Base-by-base conservation (phyloP, 108 stramenopile species). In the Fragilaria radians region DNA sequence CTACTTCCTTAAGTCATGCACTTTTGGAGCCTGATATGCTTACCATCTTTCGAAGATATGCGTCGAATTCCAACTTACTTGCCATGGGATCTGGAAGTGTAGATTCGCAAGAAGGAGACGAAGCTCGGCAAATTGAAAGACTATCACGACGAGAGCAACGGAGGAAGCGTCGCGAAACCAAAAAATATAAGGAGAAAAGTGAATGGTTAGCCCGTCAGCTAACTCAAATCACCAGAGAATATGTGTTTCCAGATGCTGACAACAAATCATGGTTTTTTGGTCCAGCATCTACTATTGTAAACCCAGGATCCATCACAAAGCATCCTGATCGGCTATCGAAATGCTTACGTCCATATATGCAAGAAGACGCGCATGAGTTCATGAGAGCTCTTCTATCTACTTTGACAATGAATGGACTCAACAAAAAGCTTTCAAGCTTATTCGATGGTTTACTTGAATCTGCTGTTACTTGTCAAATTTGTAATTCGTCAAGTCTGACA, bases 361-460 rank as follows among this genome's bases (percentile, higher is more conserved):
- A 93, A 71, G 91, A 93, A 72, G 91, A 93, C 62, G 87, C 91
- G 0, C 91, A 93, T 59, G 91, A 93, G 64, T 93, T 89, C 66
- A 65, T 93, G 48, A 56, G 88, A 23, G 72, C 88, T 3, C 82
- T 93, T 11, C 69, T 93, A 21, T 77, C 78, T 14, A 85, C 88
- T 3, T 76, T 93, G 7, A 82, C 75, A n/a, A 86, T 89, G 83
- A 81, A 89, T 57, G 91, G 91, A 2, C 82, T 75, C 46, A 93
- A 93, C 57, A 74, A 71, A 25, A 62, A 80, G 21, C 77, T 93
- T 1, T 87, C 85, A 17, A 80, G 80, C 64, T 67, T 93, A 1
- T 93, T 89, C 62, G 91, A 93, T 65, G 91, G 91, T 17, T 63
- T 88, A n/a, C 62, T 93, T n/a, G 88, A 89, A 52, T 76, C 73